Conservation (phyloP, 2,329 filamentous ascomycete species). For the Botrytis paeoniae region DNA sequence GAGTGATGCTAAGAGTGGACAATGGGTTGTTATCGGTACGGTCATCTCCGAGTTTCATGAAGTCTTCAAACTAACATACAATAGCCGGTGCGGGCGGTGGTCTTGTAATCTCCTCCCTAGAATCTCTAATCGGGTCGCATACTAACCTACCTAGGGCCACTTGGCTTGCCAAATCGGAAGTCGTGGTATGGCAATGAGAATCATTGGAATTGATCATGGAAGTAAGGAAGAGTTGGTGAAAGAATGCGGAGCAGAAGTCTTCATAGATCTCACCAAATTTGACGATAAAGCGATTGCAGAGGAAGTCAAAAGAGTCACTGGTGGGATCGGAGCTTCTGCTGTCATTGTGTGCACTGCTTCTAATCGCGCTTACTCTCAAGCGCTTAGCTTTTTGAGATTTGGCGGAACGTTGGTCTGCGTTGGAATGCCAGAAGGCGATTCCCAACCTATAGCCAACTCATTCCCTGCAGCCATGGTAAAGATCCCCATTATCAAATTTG, state of each 20-base stretch:
- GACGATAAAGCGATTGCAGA: constrained; percentile 49
- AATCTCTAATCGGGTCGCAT: not conserved
- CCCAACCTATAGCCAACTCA: constrained; percentile 45
- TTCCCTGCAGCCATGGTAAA: constrained; percentile 41
- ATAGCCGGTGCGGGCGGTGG: constrained; percentile 57
- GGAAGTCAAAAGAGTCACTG: constrained; percentile 55
- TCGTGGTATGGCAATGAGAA: constrained; percentile 59
- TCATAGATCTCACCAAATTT: constrained; percentile 58
- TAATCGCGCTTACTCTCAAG: constrained; percentile 50
- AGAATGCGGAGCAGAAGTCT: constrained; percentile 62
- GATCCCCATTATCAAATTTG: not conserved
- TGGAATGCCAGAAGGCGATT: constrained; percentile 48
- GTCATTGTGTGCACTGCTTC: constrained; percentile 55
- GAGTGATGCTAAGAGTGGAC: constrained; percentile 47
- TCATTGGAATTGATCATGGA: constrained; percentile 63
- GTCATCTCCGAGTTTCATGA: constrained; percentile 22
- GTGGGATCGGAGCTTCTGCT: constrained; percentile 56
- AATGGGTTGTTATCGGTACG: constrained; percentile 38
- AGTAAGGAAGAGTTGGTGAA: constrained; percentile 57
- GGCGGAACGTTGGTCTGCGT: constrained; percentile 51
- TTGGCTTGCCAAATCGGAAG: constrained; percentile 59
- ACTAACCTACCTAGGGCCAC: constrained; percentile 46
- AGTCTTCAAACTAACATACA: constrained; percentile 24
- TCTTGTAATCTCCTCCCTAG: constrained; percentile 38
- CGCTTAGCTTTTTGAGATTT: constrained; percentile 46